Base-by-base conservation (phyloP, 2,329 filamentous ascomycete genomes). In the Phoma sp. region DNA sequence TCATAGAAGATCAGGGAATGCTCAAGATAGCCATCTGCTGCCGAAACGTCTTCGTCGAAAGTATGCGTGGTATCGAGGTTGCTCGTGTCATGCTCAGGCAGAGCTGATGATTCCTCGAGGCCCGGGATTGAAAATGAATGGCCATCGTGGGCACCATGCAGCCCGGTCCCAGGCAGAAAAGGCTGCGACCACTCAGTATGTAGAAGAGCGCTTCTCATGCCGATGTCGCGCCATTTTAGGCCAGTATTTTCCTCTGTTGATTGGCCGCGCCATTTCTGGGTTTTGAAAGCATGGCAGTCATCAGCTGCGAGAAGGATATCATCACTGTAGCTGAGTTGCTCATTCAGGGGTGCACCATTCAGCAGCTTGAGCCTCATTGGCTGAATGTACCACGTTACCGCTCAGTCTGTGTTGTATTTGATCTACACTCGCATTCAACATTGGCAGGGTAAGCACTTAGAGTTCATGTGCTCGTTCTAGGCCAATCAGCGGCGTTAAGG, bases 1-100 rank as follows among this genome's bases (percentile, higher is more conserved):
- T 90, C 82, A 68, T 96, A 86, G 11, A 88, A 77, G 2, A 86
- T 83, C 43, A 96, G 82, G 0, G 91, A 95, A 65, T 93, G 86
- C 59, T 95, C 85, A 64, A 91, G 89, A 71, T 95, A 96, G 7
- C 60, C 64, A 33, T 68, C 61, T 4, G 58, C 41, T 8, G 59
- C 55, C 4, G 62, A 47, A 3, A 56, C 37, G 7, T 51, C 55
- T 7, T 68, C 63, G 13, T 61, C 47, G n/a, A 64, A 29, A 10
- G 40, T 47, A n/a, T 60, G 33, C 4, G 65, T 71, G 2, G 68
- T 67, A 10, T 73, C 65, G 42, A 71, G 63, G 18, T 59, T 47
- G 5, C 65, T 60, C 0, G 55, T 51, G 50, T 71, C 52, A 47
- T 69, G 53, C 18, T 57, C 41, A 33, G 49, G 14, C 29, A 66